Evolutionary conservation across 1,284 basidiomycete species (phyloP).

Genomic region (Megacollybia platyphylla): DNA sequence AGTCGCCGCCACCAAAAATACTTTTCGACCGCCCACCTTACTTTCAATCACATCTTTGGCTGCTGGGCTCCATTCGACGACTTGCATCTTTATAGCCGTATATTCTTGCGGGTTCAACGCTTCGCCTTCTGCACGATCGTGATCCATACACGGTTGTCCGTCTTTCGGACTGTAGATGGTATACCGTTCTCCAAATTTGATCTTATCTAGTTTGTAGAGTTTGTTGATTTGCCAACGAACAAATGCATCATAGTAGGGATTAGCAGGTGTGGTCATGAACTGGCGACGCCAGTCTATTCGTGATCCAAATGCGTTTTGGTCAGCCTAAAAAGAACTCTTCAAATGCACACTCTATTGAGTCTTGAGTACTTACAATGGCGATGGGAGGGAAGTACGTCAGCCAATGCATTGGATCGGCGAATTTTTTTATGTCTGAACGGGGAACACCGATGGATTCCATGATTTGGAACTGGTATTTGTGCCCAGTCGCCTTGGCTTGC

Average conservation of each 20-base stretch:
- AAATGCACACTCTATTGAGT: conserved; percentile 1
- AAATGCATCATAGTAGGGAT: conserved; percentile 96
- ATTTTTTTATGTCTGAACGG: conserved; percentile 85
- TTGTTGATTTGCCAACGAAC: conserved; percentile 99
- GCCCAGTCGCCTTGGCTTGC: conserved; percentile 84
- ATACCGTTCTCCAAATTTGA: conserved; percentile 98
- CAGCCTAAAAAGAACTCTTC: conserved; percentile 32
- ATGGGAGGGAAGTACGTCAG: conserved; percentile 94
- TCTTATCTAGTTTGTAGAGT: conserved; percentile 74
- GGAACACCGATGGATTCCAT: conserved; percentile 91
- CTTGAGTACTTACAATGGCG: conserved; percentile 48
- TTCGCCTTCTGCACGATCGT: conserved; percentile 94
- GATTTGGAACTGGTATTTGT: conserved; percentile 98
- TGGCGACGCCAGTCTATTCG: conserved; percentile 96
- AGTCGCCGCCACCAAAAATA: conserved; percentile 91
- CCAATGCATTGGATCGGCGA: conserved; percentile 92
- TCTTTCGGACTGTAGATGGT: conserved; percentile 99
- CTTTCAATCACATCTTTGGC: conserved; percentile 52
- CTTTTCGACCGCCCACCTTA: conserved; percentile 67
- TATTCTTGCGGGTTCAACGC: conserved; percentile 95
- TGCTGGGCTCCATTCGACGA: conserved; percentile 67
- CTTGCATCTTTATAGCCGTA: conserved; percentile 92
- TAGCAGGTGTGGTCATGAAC: conserved; percentile 91
- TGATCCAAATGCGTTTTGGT: conserved; percentile 81
- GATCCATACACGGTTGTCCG: conserved; percentile 99